A percentile compares a stretch with the other conserved stretches of the same genome.
Evolutionary conservation across 2,329 filamentous ascomycete genomes (phyloP).

Genomic region (Meredithiella fracta): DNA sequence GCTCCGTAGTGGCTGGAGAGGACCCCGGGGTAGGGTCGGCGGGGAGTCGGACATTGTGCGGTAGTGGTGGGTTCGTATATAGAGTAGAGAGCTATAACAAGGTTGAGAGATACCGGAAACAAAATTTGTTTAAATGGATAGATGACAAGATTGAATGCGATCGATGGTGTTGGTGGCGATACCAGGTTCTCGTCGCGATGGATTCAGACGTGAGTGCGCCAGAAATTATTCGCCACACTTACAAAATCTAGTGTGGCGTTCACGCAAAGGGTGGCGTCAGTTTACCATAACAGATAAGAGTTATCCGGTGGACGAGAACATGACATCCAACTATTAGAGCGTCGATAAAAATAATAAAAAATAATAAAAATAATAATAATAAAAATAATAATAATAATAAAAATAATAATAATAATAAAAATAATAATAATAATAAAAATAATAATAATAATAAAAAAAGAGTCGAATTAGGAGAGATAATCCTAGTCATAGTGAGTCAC

Average conservation of each 20-base stretch:
- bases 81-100: too few species aligned
- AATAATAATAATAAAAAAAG: too few species aligned
- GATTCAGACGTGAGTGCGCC: neutral
- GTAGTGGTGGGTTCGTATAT: neutral
- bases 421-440: too few species aligned
- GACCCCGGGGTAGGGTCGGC: neutral
- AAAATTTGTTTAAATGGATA: neutral
- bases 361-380: too few species aligned
- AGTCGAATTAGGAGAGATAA: too few species aligned
- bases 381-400: too few species aligned
- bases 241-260: neutral
- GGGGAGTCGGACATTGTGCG: neutral
- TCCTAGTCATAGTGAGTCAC: neutral
- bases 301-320: too few species aligned
- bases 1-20: neutral
- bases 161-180: neutral
- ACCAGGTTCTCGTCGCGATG: neutral
- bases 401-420: too few species aligned
- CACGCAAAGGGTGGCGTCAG: neutral
- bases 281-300: too few species aligned
- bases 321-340: too few species aligned
- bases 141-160: neutral
- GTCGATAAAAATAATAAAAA: too few species aligned
- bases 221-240: slow-evolving; percentile 1
- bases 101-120: too few species aligned